These are phyloP conservation scores for Nothophytophthora sp. DNA, from an alignment of 352 stramenopile genomes.

Conservation along the genomic window DNA sequence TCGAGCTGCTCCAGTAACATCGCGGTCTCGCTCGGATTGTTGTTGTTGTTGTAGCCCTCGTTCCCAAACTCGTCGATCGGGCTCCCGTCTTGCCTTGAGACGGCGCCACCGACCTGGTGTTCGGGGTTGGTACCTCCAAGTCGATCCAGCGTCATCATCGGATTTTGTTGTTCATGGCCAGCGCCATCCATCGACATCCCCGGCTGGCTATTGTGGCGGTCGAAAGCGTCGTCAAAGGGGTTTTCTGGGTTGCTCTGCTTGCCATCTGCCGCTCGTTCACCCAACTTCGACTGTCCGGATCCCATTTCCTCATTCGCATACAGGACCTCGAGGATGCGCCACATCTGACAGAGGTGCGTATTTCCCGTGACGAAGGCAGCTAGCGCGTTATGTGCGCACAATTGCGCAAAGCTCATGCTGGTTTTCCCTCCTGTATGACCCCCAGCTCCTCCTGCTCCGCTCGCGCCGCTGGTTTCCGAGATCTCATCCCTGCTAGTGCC, in stretches of 20 bases:
- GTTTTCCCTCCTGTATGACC: conserved; percentile 2
- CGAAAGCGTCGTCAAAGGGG: conserved; percentile 12
- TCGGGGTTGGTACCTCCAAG: conserved; percentile 11
- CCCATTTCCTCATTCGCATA: conserved; percentile 47
- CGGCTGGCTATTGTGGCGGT: conserved; percentile 10
- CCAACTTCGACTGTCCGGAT: conserved; percentile 4
- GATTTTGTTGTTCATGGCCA: conserved; percentile 14
- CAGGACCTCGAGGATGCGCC: conserved; percentile 83
- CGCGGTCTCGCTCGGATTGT: conserved; percentile 61
- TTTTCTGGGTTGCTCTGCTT: conserved; percentile 7
- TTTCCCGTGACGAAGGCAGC: conserved; percentile 77
- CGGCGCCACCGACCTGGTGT: conserved; percentile 11
- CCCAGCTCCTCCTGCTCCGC: conserved; percentile 6
- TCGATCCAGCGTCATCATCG: conserved; percentile 1
- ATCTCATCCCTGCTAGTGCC: conserved; percentile 2
- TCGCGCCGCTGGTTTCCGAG: conserved; percentile 1
- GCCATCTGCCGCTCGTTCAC: neutral
- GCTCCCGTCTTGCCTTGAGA: conserved; percentile 13
- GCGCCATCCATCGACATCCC: conserved; percentile 24
- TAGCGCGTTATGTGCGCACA: conserved; percentile 85
- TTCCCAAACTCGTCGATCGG: conserved; percentile 17
- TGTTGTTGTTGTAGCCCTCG: conserved; percentile 13
- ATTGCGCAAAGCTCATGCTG: conserved; percentile 58
- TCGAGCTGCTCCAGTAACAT: conserved; percentile 86
- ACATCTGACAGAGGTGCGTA: conserved; percentile 81